These are phyloP conservation scores for Aspergillus sclerotiicarbonarius DNA, from an alignment of 495 filamentous ascomycete genomes.

Conservation along the genomic window DNA sequence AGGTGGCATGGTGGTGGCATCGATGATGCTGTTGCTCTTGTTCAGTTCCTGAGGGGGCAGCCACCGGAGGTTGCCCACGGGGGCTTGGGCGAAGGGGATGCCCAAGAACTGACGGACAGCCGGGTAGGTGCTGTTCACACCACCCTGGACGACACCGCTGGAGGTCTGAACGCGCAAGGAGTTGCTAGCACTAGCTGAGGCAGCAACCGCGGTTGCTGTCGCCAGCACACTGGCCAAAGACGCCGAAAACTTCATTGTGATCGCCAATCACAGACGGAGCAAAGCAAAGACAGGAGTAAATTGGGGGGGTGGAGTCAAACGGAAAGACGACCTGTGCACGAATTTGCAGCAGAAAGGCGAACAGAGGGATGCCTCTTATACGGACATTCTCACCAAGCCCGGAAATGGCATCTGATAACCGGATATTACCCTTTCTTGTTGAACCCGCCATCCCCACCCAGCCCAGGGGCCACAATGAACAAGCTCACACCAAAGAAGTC, in stretches of 20 bases:
- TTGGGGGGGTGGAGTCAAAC: neutral
- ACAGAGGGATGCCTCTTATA: too few species aligned
- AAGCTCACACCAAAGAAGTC: too few species aligned
- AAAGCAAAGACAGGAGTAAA: neutral
- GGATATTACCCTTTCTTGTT: too few species aligned
- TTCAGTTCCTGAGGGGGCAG: neutral
- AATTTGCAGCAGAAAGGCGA: too few species aligned
- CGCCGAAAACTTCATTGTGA: neutral
- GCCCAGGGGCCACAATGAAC: neutral
- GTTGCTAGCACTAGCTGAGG: neutral
- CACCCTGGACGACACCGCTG: neutral
- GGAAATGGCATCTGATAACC: too few species aligned
- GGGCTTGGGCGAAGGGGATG: neutral
- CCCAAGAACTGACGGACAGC: neutral
- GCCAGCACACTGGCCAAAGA: neutral
- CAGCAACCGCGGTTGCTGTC: neutral
- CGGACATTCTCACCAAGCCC: too few species aligned
- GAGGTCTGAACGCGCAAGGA: neutral
- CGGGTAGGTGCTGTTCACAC: neutral
- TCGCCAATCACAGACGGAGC: neutral
- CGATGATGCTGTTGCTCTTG: neutral
- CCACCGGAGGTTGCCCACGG: conserved; percentile 1
- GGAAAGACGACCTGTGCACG: neutral
- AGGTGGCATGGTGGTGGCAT: neutral
- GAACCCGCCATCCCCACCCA: too few species aligned